phyloP scores from a whole-genome alignment of 208 protist species.

The Balamuthia mandrillaris region DNA sequence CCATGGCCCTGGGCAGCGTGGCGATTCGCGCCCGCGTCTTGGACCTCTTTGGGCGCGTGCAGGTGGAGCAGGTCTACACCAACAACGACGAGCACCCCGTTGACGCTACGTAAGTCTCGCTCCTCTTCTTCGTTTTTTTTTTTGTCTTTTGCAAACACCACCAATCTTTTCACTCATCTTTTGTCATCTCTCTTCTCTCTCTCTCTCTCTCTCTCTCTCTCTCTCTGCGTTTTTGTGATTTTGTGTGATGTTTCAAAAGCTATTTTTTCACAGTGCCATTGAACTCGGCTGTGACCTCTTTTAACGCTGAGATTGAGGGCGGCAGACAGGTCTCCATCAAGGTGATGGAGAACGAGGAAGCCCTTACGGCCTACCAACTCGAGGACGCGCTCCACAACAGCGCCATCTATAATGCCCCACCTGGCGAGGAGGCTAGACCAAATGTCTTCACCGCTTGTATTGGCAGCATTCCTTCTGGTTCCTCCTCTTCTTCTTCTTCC shows the following conservation, averaged over 20 bases:
- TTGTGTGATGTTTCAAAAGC: too few species aligned
- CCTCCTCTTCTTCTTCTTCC: not conserved
- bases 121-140: not conserved
- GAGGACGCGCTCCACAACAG: too few species aligned
- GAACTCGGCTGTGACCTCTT: not conserved
- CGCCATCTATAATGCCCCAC: not conserved
- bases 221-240: too few species aligned
- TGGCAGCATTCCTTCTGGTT: not conserved
- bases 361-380: too few species aligned
- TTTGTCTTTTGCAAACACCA: too few species aligned
- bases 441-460: slow-evolving; percentile 1
- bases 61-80: not conserved
- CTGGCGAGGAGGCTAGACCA: not conserved
- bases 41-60: not conserved
- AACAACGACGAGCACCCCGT: not conserved
- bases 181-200: too few species aligned
- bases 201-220: too few species aligned
- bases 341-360: slow-evolving; percentile 5
- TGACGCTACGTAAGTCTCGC: not conserved
- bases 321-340: not conserved
- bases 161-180: too few species aligned
- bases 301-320: not conserved
- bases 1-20: not conserved
- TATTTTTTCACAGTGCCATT: not conserved
- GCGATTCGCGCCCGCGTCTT: not conserved